Conservation (phyloP, 306 rosid genomes). For the Glycine soja region DNA sequence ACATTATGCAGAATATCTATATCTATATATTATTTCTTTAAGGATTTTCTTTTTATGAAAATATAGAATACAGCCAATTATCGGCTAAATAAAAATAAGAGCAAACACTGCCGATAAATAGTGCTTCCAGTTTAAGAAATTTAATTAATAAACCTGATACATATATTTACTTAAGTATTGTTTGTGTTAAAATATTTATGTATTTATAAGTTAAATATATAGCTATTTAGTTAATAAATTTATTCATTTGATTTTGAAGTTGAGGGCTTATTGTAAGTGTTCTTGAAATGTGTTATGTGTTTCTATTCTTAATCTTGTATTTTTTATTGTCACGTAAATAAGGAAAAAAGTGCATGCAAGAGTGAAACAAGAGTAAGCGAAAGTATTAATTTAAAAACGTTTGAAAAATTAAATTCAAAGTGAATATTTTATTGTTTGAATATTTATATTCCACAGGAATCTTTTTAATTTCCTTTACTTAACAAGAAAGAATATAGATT, state of each 20-base stretch:
- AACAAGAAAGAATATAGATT: slow-evolving; percentile 4
- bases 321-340: background rate
- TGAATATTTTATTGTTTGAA: background rate
- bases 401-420: background rate
- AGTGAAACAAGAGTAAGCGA: background rate
- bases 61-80: slow-evolving; percentile 5
- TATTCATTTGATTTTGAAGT: background rate
- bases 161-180: background rate
- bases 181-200: background rate
- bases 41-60: slow-evolving; percentile 8
- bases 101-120: too few species aligned
- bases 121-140: too few species aligned
- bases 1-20: background rate
- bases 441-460: slow-evolving; percentile 19
- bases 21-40: background rate
- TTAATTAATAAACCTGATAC: too few species aligned
- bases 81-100: background rate
- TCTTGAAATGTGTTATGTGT: background rate
- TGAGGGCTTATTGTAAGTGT: background rate
- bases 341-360: background rate
- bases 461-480: background rate
- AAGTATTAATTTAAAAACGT: background rate
- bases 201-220: background rate
- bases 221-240: background rate
- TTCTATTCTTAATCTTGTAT: background rate